Evolutionary conservation across 345 rosid species (phyloP), one percentile per base, ranked within the genome.

Genomic region (Diplotaxis tenuifolia): DNA sequence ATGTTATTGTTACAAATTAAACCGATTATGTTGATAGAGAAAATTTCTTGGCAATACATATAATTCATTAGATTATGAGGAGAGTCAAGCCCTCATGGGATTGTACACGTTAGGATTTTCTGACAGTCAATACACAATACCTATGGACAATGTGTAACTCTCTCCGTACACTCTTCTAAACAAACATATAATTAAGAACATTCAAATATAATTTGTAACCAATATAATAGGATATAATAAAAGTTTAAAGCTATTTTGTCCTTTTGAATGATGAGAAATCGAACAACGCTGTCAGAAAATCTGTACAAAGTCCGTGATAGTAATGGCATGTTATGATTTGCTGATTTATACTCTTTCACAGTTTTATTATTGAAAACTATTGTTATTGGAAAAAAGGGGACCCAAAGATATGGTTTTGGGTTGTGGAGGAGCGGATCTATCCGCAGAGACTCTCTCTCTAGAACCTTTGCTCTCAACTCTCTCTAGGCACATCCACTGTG

Each of bases 211-310:
- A 25, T 25, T 25, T 25, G 28, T 25, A 25, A 25, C 28, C 28
- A 25, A 25, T 25, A 25, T 25, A 25, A 25, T 25, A 25, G 28
- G 28, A 25, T 25, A 11, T 7, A 50, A 1, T 10, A 36, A 36
- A 36, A 36, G 42, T 2, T 10, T 3, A 20, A 50, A 19, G 19
- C 23, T 50, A 8, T 50, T 50, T 65, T 65, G 57, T 73, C 57
- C 47, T 62, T 59, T 67, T 15, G 7, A 50, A 74, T 67, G 53
- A 47, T 56, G 77, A 73, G 11, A 55, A 42, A 66, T 67, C 53
- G 72, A 57, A 67, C 61, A 50, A 31, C 3, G 32, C 18, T 67
- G 78, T 67, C 73, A 59, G 78, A 74, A 32, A 66, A 7, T 66
- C 4, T 58, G 67, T 54, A 38, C 70, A 62, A 34, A 22, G 62